These are phyloP conservation scores for Exobasidium rhododendri DNA, from an alignment of 1,284 basidiomycete genomes.

Conservation along the genomic window DNA sequence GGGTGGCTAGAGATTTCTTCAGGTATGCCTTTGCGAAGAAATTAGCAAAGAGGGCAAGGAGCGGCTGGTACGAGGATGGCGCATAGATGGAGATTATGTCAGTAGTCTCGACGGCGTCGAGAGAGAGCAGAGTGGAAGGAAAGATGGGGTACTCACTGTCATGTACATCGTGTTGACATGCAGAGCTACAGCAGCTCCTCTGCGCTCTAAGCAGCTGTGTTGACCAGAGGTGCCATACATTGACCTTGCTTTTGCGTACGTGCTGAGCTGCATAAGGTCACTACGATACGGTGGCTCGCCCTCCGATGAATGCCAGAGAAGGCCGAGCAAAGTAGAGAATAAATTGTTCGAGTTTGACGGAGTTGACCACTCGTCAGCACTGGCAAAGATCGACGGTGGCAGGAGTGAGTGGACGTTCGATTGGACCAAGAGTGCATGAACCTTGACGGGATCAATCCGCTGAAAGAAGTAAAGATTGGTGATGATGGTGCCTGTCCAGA, in stretches of 20 bases:
- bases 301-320: not conserved
- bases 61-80: constrained; percentile 24
- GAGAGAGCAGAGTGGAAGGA: no score
- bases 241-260: constrained; percentile 23
- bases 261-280: constrained; percentile 17
- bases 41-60: constrained; percentile 40
- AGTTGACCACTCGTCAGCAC: not conserved
- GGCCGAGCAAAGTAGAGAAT: no score
- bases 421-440: constrained; percentile 21
- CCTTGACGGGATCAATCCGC: constrained; percentile 20
- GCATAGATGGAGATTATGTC: no score
- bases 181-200: constrained; percentile 37
- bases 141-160: constrained; percentile 29
- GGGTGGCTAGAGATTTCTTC: not conserved
- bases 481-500: constrained; percentile 33
- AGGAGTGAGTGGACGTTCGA: constrained; percentile 12
- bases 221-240: constrained; percentile 16
- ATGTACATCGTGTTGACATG: constrained; percentile 45
- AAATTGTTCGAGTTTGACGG: no score
- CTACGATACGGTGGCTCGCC: not conserved
- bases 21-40: constrained; percentile 45
- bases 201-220: constrained; percentile 32
- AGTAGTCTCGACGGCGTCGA: no score
- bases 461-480: constrained; percentile 43
- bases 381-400: constrained; percentile 11